Conservation (phyloP, 2,329 filamentous ascomycete genomes). For the Fusarium sp. region DNA sequence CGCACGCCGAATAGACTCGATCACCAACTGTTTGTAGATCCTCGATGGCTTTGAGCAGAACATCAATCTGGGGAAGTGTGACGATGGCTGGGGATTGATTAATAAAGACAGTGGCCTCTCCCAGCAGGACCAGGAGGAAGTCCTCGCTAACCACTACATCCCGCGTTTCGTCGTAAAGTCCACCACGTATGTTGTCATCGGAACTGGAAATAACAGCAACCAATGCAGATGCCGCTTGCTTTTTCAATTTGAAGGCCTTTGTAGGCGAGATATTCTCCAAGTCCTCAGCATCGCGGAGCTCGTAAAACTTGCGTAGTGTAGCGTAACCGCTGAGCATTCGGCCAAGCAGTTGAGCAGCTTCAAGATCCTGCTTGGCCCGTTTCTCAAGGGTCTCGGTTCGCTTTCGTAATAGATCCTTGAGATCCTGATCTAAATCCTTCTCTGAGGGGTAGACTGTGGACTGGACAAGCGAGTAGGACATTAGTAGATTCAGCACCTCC, state of each 20-base stretch:
- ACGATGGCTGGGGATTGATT: slow-evolving; percentile 66
- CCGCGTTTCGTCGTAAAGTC: slow-evolving; percentile 82
- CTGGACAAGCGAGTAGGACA: slow-evolving; percentile 86
- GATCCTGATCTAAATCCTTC: slow-evolving; percentile 75
- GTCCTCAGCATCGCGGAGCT: slow-evolving; percentile 72
- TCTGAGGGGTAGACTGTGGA: slow-evolving; percentile 81
- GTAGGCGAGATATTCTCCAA: slow-evolving; percentile 43
- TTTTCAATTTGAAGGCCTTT: slow-evolving; percentile 67
- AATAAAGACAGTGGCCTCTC: slow-evolving; percentile 83
- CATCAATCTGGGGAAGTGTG: slow-evolving; percentile 76
- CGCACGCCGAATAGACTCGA: slow-evolving; percentile 76
- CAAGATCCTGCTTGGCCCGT: slow-evolving; percentile 77
- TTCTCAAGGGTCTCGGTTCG: slow-evolving; percentile 76
- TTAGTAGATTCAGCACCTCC: slow-evolving; percentile 85
- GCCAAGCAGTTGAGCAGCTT: slow-evolving; percentile 84
- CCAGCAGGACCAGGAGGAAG: slow-evolving; percentile 82
- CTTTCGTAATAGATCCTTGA: slow-evolving; percentile 74
- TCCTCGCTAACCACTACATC: slow-evolving; percentile 90
- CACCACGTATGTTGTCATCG: slow-evolving; percentile 89
- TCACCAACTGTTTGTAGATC: slow-evolving; percentile 79
- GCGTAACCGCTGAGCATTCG: slow-evolving; percentile 92
- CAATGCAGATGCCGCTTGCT: slow-evolving; percentile 76
- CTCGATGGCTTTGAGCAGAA: slow-evolving; percentile 79
- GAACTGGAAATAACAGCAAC: slow-evolving; percentile 86
- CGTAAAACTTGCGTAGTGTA: slow-evolving; percentile 88